phyloP scores from a whole-genome alignment of 73 alveolate genomes.

The Tetrahymena borealis region DNA sequence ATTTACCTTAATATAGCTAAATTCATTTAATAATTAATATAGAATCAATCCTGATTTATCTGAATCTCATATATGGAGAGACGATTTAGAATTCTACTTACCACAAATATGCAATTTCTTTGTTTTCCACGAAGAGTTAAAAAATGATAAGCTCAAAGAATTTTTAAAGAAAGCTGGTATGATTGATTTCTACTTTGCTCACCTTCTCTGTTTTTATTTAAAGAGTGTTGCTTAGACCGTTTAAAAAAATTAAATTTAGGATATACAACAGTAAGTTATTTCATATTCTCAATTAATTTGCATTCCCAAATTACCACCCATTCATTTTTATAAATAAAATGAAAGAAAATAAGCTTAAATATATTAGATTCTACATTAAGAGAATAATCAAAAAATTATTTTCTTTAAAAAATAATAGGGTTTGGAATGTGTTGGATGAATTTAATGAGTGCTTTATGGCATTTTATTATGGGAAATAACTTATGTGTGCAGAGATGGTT shows the following conservation, averaged over 20 bases:
- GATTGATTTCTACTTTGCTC: conserved; percentile 15
- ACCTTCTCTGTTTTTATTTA: conserved; percentile 11
- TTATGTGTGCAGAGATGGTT: neutral
- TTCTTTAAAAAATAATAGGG: neutral
- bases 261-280: conserved; percentile 16
- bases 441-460: neutral
- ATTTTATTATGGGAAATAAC: neutral
- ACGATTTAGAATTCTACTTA: conserved; percentile 40
- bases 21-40: neutral
- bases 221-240: conserved; percentile 16
- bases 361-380: neutral
- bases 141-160: conserved; percentile 24
- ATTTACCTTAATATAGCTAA: neutral
- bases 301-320: too few relatives aligned
- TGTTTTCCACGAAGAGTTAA: conserved; percentile 40
- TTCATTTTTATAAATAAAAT: too few relatives aligned
- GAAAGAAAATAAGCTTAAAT: too few relatives aligned
- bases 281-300: neutral
- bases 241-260: conserved; percentile 8
- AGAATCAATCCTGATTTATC: conserved; percentile 7
- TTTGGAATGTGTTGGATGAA: neutral
- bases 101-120: conserved; percentile 28
- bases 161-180: conserved; percentile 26
- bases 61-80: conserved; percentile 13
- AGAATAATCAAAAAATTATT: neutral